Evolutionary conservation across 1,284 basidiomycete species (phyloP), one percentile per base, ranked within the genome.

Genomic region (Heterobasidion irregulare): DNA sequence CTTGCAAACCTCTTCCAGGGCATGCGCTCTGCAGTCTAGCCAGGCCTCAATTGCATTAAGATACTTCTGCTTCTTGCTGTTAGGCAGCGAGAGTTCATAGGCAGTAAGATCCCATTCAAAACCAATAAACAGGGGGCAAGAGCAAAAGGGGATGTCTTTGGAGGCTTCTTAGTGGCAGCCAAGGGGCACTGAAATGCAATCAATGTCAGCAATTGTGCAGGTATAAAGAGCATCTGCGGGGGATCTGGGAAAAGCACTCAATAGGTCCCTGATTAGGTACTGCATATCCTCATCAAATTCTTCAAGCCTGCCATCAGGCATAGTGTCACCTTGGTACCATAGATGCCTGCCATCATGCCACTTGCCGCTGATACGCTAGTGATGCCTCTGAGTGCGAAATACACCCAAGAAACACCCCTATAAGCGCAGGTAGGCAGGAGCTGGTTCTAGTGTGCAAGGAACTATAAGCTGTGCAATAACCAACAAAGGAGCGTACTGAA

Each of bases 1-100:
- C 12, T 63, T 59, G 33, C 68, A 62, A 0, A 65, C 60, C 2
- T 73, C 62, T 5, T 66, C 49, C 0, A 69, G 63, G 0, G 59
- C 61, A 47, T 65, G 71, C 0, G 54, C 58, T 0, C 35, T 1
- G 0, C 7, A 7, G 1, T 2, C 1, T 0, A 51, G 12, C 69
- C 68, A 72, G 0, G 57, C 55, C 0, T 49, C 0, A 6, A 69
- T 63, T 2, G 63, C 61, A 0, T 8, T 8, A 0, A 61, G 26
- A 53, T 57, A 57, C 15, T 57, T 57, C 9, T 16, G 16, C 9
- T 16, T 47, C 32, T 57, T 57, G 18, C 13, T 32, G 8, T 47
- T 15, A 0, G 55, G 43, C 2, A 68, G 44, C 0, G 53, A 4
- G n/a, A 68, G 65, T 1, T 63, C 61, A 2, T 44, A 32, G 0